Percentiles rank a stretch among this genome's conserved stretches.
These are phyloP conservation scores for Sarcomyxa edulis DNA, from an alignment of 768 basidiomycete species.

Conservation along the genomic window DNA sequence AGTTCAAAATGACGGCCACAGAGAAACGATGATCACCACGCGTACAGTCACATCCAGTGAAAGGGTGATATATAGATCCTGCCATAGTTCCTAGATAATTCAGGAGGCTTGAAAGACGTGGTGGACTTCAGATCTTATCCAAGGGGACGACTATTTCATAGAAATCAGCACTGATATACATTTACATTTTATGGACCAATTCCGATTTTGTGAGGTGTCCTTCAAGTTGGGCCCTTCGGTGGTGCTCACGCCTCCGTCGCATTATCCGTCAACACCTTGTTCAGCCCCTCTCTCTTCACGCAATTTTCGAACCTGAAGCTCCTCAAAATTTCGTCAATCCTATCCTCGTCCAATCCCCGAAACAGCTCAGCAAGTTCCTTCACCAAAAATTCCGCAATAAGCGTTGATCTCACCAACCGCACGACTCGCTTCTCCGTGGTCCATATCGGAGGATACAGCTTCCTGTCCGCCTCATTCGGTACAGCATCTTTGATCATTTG, in stretches of 20 bases:
- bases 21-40: too few relatives aligned
- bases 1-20: too few relatives aligned
- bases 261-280: slow-evolving; percentile 43
- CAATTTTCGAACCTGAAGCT: slow-evolving; percentile 74
- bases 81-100: too few relatives aligned
- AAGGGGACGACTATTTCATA: too few relatives aligned
- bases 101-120: too few relatives aligned
- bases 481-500: slow-evolving; percentile 32
- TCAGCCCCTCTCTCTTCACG: slow-evolving; percentile 61
- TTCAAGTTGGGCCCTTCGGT: too few relatives aligned
- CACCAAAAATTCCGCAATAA: slow-evolving; percentile 67
- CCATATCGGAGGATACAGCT: slow-evolving; percentile 66
- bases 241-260: slow-evolving; percentile 17
- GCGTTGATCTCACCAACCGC: slow-evolving; percentile 58
- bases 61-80: too few relatives aligned
- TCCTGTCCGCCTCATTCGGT: slow-evolving; percentile 39
- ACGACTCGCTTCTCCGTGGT: slow-evolving; percentile 49
- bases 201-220: background rate
- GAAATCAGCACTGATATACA: too few relatives aligned
- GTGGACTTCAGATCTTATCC: too few relatives aligned
- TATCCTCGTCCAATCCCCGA: slow-evolving; percentile 45
- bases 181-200: too few relatives aligned
- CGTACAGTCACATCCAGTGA: too few relatives aligned
- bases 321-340: slow-evolving; percentile 69
- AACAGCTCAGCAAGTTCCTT: slow-evolving; percentile 74